phyloP scores from a whole-genome alignment of 129 eudicot genomes.

The Logfia minima region DNA sequence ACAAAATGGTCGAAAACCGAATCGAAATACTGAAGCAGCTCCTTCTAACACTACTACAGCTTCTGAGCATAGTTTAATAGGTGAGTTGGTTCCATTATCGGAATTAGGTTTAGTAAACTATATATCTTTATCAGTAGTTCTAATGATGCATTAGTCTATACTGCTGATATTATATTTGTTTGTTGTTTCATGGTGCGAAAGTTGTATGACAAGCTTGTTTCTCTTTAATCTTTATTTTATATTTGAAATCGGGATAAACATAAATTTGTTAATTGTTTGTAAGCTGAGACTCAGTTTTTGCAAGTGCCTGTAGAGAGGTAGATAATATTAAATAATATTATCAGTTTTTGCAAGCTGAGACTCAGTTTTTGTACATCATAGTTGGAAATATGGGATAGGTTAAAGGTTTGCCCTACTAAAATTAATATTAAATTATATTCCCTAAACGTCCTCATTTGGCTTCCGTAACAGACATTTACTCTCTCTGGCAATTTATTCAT shows the following conservation, averaged over 20 bases:
- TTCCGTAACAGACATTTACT: background rate
- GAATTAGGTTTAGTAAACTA: background rate
- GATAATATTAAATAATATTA: no score
- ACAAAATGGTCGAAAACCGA: constrained; percentile 51
- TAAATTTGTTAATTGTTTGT: no score
- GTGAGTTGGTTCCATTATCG: constrained; percentile 27
- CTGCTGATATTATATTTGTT: background rate
- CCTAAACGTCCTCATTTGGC: no score
- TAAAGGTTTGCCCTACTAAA: no score
- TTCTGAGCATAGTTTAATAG: constrained; percentile 50
- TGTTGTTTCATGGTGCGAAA: background rate
- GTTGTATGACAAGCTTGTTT: constrained; percentile 4
- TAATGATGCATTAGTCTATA: background rate
- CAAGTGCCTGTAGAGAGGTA: no score
- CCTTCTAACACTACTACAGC: constrained; percentile 35
- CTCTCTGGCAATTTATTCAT: background rate
- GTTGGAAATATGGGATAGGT: no score
- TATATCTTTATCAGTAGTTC: background rate
- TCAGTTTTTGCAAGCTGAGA: no score
- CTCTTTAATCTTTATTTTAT: constrained; percentile 1
- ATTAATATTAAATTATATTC: no score
- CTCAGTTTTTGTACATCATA: background rate
- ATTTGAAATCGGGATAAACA: no score
- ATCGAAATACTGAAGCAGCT: constrained; percentile 46
- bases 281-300: no score